phyloP scores from a whole-genome alignment of 2,329 filamentous ascomycete genomes.

The Nannizzia gypsea region DNA sequence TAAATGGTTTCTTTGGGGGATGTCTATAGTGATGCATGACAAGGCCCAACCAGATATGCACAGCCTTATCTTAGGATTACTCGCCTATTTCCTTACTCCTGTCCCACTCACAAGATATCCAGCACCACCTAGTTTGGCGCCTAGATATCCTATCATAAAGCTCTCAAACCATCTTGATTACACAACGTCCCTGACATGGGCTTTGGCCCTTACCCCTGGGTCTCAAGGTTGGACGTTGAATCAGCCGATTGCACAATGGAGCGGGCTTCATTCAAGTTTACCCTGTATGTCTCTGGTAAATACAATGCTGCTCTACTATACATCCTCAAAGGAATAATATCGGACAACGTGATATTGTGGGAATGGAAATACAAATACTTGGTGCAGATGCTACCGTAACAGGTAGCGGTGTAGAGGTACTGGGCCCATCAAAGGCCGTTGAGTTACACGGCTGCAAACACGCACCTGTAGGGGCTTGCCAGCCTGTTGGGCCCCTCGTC shows the following conservation, averaged over 20 bases:
- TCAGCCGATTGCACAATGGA: not conserved
- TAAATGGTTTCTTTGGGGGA: not conserved
- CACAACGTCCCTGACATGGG: not conserved
- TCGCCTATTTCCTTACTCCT: not conserved
- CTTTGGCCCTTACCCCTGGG: not conserved
- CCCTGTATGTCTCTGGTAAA: not conserved
- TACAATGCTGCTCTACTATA: not conserved
- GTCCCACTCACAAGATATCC: not conserved
- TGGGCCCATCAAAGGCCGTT: not conserved
- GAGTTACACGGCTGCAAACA: not conserved
- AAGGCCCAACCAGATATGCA: not conserved
- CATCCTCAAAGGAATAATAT: not conserved
- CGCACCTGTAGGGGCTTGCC: not conserved
- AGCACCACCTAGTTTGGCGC: not conserved
- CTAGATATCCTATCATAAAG: not conserved
- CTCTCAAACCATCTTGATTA: not conserved
- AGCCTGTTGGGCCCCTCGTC: not conserved
- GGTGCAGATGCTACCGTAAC: not conserved
- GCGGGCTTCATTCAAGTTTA: not conserved
- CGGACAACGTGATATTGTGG: not conserved
- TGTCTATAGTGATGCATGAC: not conserved
- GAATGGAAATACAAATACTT: not conserved
- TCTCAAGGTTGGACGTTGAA: not conserved
- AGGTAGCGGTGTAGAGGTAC: not conserved
- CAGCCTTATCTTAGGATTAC: not conserved